phyloP scores from a whole-genome alignment of 1,139 yeast species.

The Hansenula lynferdii region DNA sequence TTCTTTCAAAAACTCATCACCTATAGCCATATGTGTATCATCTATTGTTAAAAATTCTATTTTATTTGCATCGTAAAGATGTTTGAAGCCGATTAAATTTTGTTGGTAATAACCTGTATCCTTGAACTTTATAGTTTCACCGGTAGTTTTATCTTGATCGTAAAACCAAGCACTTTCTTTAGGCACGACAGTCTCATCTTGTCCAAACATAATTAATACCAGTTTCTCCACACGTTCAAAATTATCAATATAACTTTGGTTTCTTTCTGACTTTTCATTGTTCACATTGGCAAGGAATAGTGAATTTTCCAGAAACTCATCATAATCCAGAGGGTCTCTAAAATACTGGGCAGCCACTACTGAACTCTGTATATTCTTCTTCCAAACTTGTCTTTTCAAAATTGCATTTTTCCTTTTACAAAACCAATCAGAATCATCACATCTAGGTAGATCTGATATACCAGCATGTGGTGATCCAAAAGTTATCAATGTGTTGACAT shows the following conservation, averaged over 20 bases:
- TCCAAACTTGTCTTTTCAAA: conserved; percentile 60
- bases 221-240: conserved; percentile 42
- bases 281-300: conserved; percentile 59
- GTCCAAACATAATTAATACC: conserved; percentile 53
- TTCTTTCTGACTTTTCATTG: conserved; percentile 44
- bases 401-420: conserved; percentile 53
- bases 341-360: conserved; percentile 75
- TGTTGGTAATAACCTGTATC: conserved; percentile 44
- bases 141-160: conserved; percentile 45
- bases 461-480: conserved; percentile 87
- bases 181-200: conserved; percentile 69
- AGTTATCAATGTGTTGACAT: conserved; percentile 53
- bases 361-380: conserved; percentile 47
- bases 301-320: conserved; percentile 44
- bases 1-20: conserved; percentile 40
- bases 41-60: conserved; percentile 48
- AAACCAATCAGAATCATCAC: conserved; percentile 53
- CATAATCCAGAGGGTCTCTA: conserved; percentile 42
- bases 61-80: conserved; percentile 36
- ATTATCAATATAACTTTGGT: conserved; percentile 36
- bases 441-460: conserved; percentile 62
- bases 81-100: conserved; percentile 57
- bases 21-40: conserved; percentile 65
- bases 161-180: conserved; percentile 66
- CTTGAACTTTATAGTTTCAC: conserved; percentile 40